Conservation (phyloP, 129 eudicot genomes). For the Heracleum sosnowskyi region DNA sequence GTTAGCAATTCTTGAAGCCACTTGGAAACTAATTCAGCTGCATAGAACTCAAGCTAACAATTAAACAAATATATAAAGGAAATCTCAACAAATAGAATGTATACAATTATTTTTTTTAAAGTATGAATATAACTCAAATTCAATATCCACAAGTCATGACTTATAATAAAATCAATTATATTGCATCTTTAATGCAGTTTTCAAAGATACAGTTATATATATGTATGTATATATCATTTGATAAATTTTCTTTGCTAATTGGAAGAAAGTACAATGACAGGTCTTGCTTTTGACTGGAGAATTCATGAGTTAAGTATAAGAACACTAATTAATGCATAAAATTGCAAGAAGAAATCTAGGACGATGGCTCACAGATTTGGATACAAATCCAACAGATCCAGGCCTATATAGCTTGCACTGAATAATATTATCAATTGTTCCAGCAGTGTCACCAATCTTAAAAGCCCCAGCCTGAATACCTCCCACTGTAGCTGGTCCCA, state of each 20-base stretch:
- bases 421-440: constrained; percentile 82
- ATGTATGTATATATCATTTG: neutral
- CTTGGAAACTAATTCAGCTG: neutral
- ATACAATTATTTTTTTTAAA: neutral
- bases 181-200: neutral
- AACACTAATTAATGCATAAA: neutral
- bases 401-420: constrained; percentile 97
- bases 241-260: neutral
- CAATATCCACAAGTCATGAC: neutral
- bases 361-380: constrained; percentile 80
- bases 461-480: constrained; percentile 99
- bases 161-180: neutral
- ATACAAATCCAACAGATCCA: constrained; percentile 97
- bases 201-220: neutral
- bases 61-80: neutral
- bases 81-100: neutral
- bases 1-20: constrained; percentile 8
- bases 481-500: constrained; percentile 97
- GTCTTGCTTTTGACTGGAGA: neutral
- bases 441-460: constrained; percentile 97
- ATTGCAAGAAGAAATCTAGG: neutral
- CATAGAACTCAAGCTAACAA: neutral
- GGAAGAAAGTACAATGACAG: neutral
- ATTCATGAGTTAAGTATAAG: neutral
- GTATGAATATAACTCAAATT: neutral